Evolutionary conservation across 306 rosid genomes (phyloP), one percentile per base, ranked within the genome.

Genomic region (Canavalia gladiata): DNA sequence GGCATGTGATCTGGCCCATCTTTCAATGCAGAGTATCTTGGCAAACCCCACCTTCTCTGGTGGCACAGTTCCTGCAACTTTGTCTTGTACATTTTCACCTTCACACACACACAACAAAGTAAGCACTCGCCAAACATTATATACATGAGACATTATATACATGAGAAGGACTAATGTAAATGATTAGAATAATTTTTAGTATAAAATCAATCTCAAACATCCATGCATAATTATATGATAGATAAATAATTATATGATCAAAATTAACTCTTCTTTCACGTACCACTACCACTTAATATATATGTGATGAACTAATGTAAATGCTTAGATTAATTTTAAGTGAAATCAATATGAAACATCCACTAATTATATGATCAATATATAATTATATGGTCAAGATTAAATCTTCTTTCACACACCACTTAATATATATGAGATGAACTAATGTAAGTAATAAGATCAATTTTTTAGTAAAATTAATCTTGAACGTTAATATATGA

Each of bases 21-120:
- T 78, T 85, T 87, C 62, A 74, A 39, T 43, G 83, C 10, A 0
- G 87, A 74, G 76, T 93, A 91, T 29, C 39, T 78, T 0, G 97
- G 94, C 75, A 87, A 73, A 43, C 55, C 74, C 92, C 91, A 90
- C 7, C 57, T 57, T 76, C 85, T 89, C 76, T 68, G 54, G 12
- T 91, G 94, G 81, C 98, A 91, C 2, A 93, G 58, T 68, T 90
- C 92, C 49, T 93, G 93, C 78, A 93, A 74, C 87, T 65, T 85
- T 1, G 83, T 41, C 90, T 90, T 91, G 87, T 87, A 88, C 97
- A 91, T 93, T 62, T 46, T 83, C 28, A 11, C 42, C n/a, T 57
- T 41, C 70, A 59, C 71, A 55, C 47, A n/a, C 51, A 4, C 41
- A 37, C 25, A 47, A 1, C 25, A 8, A 5, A 37, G 11, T 13